Evolutionary conservation across 768 basidiomycete species (phyloP).

Genomic region (Suillus luteus): DNA sequence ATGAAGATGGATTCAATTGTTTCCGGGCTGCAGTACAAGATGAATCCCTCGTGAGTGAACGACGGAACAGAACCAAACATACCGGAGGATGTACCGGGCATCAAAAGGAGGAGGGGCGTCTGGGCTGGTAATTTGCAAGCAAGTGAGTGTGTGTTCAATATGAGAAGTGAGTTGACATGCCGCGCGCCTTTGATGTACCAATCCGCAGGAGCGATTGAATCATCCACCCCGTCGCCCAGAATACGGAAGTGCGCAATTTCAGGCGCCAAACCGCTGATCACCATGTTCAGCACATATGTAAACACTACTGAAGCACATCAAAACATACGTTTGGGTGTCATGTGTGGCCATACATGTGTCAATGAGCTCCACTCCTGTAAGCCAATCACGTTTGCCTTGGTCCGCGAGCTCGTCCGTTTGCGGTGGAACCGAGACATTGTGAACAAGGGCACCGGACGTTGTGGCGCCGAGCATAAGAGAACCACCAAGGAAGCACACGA

Average conservation of each 20-base stretch:
- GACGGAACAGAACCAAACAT: constrained; percentile 20
- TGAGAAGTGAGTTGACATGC: constrained; percentile 38
- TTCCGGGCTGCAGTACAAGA: constrained; percentile 64
- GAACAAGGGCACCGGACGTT: constrained; percentile 53
- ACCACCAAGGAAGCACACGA: constrained; percentile 93
- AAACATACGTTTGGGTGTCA: constrained; percentile 74
- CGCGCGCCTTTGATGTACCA: constrained; percentile 91
- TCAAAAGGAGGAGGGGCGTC: constrained; percentile 56
- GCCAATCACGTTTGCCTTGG: constrained; percentile 75
- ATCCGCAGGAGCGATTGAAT: constrained; percentile 46
- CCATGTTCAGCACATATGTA: neutral
- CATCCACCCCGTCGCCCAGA: constrained; percentile 53
- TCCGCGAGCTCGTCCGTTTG: constrained; percentile 59
- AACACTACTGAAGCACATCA: neutral
- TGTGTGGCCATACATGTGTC: constrained; percentile 89
- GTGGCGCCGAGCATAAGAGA: constrained; percentile 91
- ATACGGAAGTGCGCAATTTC: constrained; percentile 89
- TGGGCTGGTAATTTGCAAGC: constrained; percentile 20
- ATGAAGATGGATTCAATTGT: constrained; percentile 94
- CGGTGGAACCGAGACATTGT: constrained; percentile 69
- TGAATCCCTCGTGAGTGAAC: neutral
- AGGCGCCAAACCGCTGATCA: constrained; percentile 73
- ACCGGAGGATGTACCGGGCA: constrained; percentile 91
- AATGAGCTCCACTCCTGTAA: constrained; percentile 75
- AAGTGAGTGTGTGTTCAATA: constrained; percentile 7